Conservation (phyloP, 192 early-diverging fungal species). For the Gaertneriomyces semiglobifer region DNA sequence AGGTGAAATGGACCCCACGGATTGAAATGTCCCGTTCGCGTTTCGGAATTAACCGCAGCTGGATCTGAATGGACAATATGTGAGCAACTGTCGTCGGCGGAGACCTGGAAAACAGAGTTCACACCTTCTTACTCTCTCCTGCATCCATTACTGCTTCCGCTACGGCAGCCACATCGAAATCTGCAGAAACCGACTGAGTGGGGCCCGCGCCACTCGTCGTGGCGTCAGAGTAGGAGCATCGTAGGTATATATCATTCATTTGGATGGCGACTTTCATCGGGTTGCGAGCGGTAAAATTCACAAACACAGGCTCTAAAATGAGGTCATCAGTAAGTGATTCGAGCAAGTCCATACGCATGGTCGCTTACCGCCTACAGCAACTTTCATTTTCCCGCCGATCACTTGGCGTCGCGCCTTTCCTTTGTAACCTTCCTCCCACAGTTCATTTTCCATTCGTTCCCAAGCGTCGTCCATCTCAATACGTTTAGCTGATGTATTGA, state of each 20-base stretch:
- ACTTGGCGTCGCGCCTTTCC: slow-evolving; percentile 2
- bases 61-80: slow-evolving; percentile 47
- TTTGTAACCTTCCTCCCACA: slow-evolving; percentile 53
- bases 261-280: slow-evolving; percentile 69
- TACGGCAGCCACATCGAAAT: slow-evolving; percentile 62
- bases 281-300: slow-evolving; percentile 62
- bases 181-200: neutral
- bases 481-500: slow-evolving; percentile 31
- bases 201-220: too few species aligned
- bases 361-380: slow-evolving; percentile 71
- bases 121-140: slow-evolving; percentile 37
- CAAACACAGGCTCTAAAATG: slow-evolving; percentile 64
- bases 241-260: slow-evolving; percentile 61
- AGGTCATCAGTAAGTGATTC: neutral
- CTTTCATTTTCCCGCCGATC: slow-evolving; percentile 48
- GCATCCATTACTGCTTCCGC: slow-evolving; percentile 50
- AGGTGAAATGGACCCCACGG: slow-evolving; percentile 69
- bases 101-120: neutral
- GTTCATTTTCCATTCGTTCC: slow-evolving; percentile 65
- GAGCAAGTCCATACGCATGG: neutral
- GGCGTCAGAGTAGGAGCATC: slow-evolving; percentile 32
- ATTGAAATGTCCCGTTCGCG: slow-evolving; percentile 70
- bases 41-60: slow-evolving; percentile 68
- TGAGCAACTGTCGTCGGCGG: too few species aligned
- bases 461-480: slow-evolving; percentile 53